Base-by-base conservation (phyloP, 371 early-diverging fungal genomes). In the Rhizomucor pusillus region DNA sequence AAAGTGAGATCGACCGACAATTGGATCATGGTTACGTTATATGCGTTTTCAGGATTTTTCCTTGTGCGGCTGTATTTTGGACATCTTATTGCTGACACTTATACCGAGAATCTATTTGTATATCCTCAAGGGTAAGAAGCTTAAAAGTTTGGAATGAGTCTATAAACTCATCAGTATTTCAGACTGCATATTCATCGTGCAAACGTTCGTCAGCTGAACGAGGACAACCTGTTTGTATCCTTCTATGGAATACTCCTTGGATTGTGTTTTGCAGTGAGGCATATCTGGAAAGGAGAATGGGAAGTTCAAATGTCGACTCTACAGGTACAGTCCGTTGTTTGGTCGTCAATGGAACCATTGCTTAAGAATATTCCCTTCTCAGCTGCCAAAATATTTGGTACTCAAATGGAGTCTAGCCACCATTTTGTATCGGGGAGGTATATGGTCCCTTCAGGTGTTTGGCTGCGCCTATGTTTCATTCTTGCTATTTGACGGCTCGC, bases 181-280 rank as follows among this genome's bases (percentile, higher is more conserved):
- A 10, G 13, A 39, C 2, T 23, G 6, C 7, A 2, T 44, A 50
- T 50, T 44, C 47, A 57, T 12, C 50, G 51, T 9, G 44, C 40
- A 18, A 51, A 51, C n/a, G 37, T 46, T 12, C 50, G 57, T 9
- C 74, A 75, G 49, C 46, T 74, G 40, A 78, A 76, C 52, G 57
- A 68, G 50, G 65, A 75, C n/a, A 56, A 63, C 39, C 63, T 77
- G 14, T 69, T 74, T 55, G 54, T 77, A 36, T 44, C 50, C 12
- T 39, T 74, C 16, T 83, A 73, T 55, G 66, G 63, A 1, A 18
- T 69, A 6, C 22, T 58, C 1, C 50, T 83, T 19, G 80, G 73
- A 20, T 16, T 56, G 12, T 35, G 13, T 7, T 75, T 67, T 49
- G 73, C 74, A 16, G 9, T 61, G 14, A 37, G 43, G 16, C 71